Conservation (phyloP, 1,139 yeast species). For the Diutina ranongensis region DNA sequence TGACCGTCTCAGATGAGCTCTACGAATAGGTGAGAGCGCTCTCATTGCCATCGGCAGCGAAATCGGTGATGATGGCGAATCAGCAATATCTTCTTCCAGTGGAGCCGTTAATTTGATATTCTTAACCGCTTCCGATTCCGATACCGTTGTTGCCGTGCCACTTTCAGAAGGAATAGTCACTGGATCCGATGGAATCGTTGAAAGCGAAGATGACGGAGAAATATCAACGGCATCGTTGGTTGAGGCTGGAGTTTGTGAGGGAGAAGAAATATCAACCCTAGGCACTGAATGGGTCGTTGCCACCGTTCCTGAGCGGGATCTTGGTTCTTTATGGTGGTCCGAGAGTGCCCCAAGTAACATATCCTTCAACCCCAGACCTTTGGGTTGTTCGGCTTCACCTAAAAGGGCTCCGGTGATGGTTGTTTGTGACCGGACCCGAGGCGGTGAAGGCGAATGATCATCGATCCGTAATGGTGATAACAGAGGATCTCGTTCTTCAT, state of each 20-base stretch:
- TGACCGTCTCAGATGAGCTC: not conserved
- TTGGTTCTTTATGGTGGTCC: no score
- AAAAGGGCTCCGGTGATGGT: not conserved
- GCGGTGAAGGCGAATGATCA: conserved; percentile 13
- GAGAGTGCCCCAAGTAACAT: not conserved
- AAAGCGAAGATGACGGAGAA: not conserved
- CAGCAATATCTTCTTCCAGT: not conserved
- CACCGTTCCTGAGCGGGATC: no score
- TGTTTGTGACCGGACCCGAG: conserved; percentile 1
- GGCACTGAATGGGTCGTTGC: no score
- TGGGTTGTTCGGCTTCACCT: not conserved
- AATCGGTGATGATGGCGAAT: conserved; percentile 4
- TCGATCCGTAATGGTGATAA: conserved; percentile 6
- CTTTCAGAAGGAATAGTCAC: not conserved
- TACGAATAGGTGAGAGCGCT: not conserved
- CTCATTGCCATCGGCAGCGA: not conserved
- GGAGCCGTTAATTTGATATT: not conserved
- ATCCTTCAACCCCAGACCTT: not conserved
- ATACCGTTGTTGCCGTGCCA: no score
- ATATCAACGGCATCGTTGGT: no score
- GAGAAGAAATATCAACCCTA: no score
- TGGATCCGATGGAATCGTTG: not conserved
- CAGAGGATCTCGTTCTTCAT: conserved; percentile 17
- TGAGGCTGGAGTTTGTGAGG: no score
- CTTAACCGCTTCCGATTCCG: not conserved